Evolutionary conservation across 768 basidiomycete genomes (phyloP), one percentile per base, ranked within the genome.

Genomic region (Calvatia gigantea): DNA sequence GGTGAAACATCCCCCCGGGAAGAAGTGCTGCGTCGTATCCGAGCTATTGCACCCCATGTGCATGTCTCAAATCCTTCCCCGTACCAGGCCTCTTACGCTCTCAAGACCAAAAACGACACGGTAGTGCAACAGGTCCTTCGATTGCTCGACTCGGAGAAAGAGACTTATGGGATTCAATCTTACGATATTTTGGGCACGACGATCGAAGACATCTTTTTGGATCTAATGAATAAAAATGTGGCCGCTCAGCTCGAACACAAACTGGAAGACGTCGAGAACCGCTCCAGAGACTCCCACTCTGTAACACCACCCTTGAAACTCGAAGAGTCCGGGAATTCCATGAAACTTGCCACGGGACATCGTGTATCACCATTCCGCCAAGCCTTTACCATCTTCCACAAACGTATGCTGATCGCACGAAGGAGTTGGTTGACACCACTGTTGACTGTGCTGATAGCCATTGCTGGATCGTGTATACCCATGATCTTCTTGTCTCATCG

Each of bases 131-230:
- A 72, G 25, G 79, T 88, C 14, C 75, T 91, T 15, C 73, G 75
- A 27, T 43, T 83, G 2, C 68, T 91, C 1, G 82, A 88, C 27
- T 57, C 65, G 0, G 74, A 83, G 32, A 71, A 69, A 33, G 60
- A 53, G 6, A 57, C 60, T 0, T 71, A 75, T 39, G 56, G 65
- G 7, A 71, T 89, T 33, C 62, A 63, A 0, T 82, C 81, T 0
- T 88, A 86, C 62, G 85, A 90, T 53, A 75, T 90, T 21, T 69
- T 87, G 19, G 85, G 87, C 8, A 85, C 89, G 0, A 82, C 87
- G 6, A 85, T 93, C 37, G 90, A 93, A 66, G 87, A 91, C 54
- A 87, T 93, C 42, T 92, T 93, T 72, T 75, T 93, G 17, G 76
- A 79, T 37, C 69, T 93, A 15, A 89, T 91, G 87, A 68, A 68